Evolutionary conservation across 495 filamentous ascomycete species (phyloP).

Genomic region (Aspergillus panamensis): DNA sequence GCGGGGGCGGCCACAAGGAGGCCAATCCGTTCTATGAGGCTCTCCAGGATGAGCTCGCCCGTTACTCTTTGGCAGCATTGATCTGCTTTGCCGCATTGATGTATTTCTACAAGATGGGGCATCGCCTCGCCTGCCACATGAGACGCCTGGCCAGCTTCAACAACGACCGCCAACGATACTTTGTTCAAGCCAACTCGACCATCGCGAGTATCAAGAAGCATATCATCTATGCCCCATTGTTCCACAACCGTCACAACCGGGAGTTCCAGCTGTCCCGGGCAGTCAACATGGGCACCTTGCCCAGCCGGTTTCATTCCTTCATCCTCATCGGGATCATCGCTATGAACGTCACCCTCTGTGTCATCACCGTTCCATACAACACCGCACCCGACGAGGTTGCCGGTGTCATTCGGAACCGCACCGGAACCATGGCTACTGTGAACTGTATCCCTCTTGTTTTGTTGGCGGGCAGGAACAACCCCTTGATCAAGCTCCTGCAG

Average conservation of each 20-base stretch:
- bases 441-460: constrained; percentile 76
- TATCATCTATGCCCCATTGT: constrained; percentile 79
- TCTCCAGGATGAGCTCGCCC: constrained; percentile 39
- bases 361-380: constrained; percentile 63
- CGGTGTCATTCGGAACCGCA: constrained; percentile 63
- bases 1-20: constrained; percentile 18
- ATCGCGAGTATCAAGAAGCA: constrained; percentile 72
- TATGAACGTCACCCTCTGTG: constrained; percentile 75
- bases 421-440: constrained; percentile 69
- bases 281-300: constrained; percentile 80
- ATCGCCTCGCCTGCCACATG: constrained; percentile 56
- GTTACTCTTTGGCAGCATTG: constrained; percentile 46
- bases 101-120: constrained; percentile 50
- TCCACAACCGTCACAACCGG: constrained; percentile 77
- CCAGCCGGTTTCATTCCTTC: constrained; percentile 75
- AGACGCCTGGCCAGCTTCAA: constrained; percentile 71
- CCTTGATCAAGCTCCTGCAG: constrained; percentile 59
- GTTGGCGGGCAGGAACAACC: constrained; percentile 67
- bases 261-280: constrained; percentile 76
- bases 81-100: constrained; percentile 47
- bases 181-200: constrained; percentile 38
- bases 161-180: constrained; percentile 68
- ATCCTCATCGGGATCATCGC: constrained; percentile 67
- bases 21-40: constrained; percentile 29
- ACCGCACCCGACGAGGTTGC: constrained; percentile 40